Conservation (phyloP, 768 basidiomycete genomes). For the Termitomyces heimii region DNA sequence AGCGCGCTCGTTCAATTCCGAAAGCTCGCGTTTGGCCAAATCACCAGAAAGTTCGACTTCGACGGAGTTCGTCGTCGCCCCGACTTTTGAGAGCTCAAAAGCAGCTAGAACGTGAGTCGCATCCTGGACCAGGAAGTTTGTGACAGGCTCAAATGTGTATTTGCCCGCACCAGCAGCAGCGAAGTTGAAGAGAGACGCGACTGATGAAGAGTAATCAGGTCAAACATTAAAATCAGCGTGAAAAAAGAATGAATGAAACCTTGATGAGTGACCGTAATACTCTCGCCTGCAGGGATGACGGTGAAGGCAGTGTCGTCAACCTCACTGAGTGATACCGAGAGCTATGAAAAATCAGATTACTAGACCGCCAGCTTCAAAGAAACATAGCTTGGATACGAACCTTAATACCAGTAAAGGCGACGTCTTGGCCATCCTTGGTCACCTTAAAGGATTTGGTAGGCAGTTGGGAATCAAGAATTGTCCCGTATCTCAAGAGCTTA, state of each 20-base stretch:
- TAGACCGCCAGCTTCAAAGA: not conserved
- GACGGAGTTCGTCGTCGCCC: slow-evolving; percentile 20
- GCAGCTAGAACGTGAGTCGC: slow-evolving; percentile 12
- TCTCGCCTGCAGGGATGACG: slow-evolving; percentile 33
- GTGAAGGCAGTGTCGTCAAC: slow-evolving; percentile 34
- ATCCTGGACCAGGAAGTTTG: slow-evolving; percentile 28
- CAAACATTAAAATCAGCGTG: not conserved
- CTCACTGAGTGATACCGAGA: slow-evolving; percentile 29
- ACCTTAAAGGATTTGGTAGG: slow-evolving; percentile 39
- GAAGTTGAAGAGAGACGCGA: slow-evolving; percentile 38
- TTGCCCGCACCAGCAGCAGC: slow-evolving; percentile 30
- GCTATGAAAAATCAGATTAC: slow-evolving; percentile 14
- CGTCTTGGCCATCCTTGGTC: slow-evolving; percentile 30
- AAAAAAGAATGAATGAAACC: slow-evolving; percentile 20
- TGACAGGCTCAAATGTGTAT: slow-evolving; percentile 33
- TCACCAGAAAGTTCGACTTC: slow-evolving; percentile 30
- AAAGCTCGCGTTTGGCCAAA: slow-evolving; percentile 26
- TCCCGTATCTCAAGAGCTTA: slow-evolving; percentile 41
- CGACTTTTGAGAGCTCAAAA: slow-evolving; percentile 19
- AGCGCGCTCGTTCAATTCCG: slow-evolving; percentile 29
- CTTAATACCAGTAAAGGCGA: slow-evolving; percentile 39
- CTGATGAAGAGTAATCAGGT: slow-evolving; percentile 13
- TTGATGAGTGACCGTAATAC: slow-evolving; percentile 31
- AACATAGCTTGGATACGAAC: slow-evolving; percentile 12
- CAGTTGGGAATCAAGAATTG: slow-evolving; percentile 35